A percentile compares a stretch with the other conserved stretches of the same genome.
phyloP scores from a whole-genome alignment of 116 monocot genomes.

The Trichopus zeylanicus region DNA sequence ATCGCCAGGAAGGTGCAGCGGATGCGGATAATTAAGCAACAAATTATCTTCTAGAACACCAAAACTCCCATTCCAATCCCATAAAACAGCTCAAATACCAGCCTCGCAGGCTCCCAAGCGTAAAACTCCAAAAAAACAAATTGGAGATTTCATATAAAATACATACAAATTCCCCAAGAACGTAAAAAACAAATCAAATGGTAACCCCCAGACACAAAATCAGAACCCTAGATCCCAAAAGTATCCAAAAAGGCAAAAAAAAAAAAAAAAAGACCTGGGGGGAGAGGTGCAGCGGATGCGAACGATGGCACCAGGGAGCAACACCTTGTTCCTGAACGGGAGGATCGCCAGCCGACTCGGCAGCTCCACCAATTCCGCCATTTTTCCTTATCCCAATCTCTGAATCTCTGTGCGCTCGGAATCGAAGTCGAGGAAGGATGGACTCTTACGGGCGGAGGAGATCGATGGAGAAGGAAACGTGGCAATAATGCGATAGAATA shows the following conservation, averaged over 20 bases:
- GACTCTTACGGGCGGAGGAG: too few relatives aligned
- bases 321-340: conserved; percentile 96
- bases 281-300: conserved; percentile 95
- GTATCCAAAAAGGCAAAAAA: neutral
- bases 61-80: too few relatives aligned
- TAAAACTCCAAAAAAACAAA: too few relatives aligned
- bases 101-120: too few relatives aligned
- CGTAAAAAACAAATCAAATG: too few relatives aligned
- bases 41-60: too few relatives aligned
- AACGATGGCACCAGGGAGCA: conserved; percentile 88
- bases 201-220: neutral
- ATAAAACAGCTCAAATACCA: too few relatives aligned
- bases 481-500: neutral
- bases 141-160: too few relatives aligned
- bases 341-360: conserved; percentile 90
- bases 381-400: conserved; percentile 8
- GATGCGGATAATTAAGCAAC: too few relatives aligned
- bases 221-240: neutral
- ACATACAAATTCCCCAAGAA: too few relatives aligned
- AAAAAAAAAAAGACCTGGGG: conserved; percentile 40
- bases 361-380: conserved; percentile 87
- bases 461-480: neutral
- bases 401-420: neutral
- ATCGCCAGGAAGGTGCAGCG: too few relatives aligned
- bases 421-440: neutral